Evolutionary conservation across 169 alveolate species (phyloP), one percentile per base, ranked within the genome.

Genomic region (Cryptosporidium xiaoi): DNA sequence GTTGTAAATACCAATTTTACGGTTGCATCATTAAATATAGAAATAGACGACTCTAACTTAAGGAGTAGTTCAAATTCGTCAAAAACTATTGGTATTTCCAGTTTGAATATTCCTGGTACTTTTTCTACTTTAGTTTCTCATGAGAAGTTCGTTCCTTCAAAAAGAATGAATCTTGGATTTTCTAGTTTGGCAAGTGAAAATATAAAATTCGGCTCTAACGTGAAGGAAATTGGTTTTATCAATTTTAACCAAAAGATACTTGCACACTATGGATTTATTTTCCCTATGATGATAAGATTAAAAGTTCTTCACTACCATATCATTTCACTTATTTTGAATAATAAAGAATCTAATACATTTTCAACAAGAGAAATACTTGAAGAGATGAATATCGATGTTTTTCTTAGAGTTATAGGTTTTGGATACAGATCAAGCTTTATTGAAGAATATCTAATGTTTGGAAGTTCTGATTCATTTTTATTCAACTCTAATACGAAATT

Each of bases 231-330:
- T 1, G 71, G 64, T 36, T 77, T 77, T 77, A 27, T 60, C 13
- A 40, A 68, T 36, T 77, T 77, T 44, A 77, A 64, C 18, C 87
- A 77, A 77, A 77, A 77, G 64, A 77, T 77, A 27, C 71, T 77
- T 20, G 87, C 87, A 12, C 87, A 77, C 18, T 77, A 77, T 62
- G 87, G 87, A 31, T 77, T 77, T 77, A 71, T 77, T 40, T 77
- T 77, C 31, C 71, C 87, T 3, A 16, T 77, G 1, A 77, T 77
- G 87, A 77, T 77, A 60, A 68, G 87, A 29, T 34, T 77, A 46
- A 77, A 77, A 51, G 33, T 77, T 40, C 50, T 77, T 24, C 87
- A 77, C 58, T n/a, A 60, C 15, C 66, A 77, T 15, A 24, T 77
- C 2, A 29, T 77, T 12, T 27, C 48, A 13, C 18, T 6, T 36